Percentiles rank a stretch among this genome's conserved stretches.
Evolutionary conservation across 352 stramenopile genomes (phyloP).

Genomic region (Plasmopara halstedii): DNA sequence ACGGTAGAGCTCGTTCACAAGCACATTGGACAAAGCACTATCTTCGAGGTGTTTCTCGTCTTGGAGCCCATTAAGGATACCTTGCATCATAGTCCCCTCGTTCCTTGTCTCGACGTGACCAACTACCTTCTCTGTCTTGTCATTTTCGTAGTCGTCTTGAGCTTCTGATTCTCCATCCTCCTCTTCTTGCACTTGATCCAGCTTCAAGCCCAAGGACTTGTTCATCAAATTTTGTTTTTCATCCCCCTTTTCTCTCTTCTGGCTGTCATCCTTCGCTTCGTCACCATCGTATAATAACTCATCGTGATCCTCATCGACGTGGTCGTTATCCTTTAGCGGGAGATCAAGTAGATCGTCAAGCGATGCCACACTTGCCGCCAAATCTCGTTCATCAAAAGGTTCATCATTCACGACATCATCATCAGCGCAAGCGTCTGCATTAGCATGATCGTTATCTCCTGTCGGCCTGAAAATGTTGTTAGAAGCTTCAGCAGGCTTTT

Average conservation of each 20-base stretch:
- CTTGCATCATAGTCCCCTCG: not conserved
- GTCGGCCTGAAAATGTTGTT: too few species aligned
- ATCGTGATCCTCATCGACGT: constrained; percentile 18
- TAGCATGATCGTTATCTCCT: constrained; percentile 9
- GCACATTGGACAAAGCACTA: constrained; percentile 33
- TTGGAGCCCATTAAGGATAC: constrained; percentile 1
- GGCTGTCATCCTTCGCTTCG: constrained; percentile 6
- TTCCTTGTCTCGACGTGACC: constrained; percentile 2
- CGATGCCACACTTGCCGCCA: constrained; percentile 21
- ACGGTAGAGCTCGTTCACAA: constrained; percentile 47
- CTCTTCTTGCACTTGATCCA: constrained; percentile 23
- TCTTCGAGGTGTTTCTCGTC: constrained; percentile 15
- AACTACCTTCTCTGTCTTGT: constrained; percentile 10
- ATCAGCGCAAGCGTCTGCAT: constrained; percentile 3
- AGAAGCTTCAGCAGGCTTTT: too few species aligned
- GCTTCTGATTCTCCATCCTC: too few species aligned
- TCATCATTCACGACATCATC: constrained; percentile 14
- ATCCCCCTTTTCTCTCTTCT: not conserved
- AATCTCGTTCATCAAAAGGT: constrained; percentile 20
- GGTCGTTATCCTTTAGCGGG: constrained; percentile 9
- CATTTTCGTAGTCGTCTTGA: too few species aligned
- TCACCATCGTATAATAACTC: constrained; percentile 22
- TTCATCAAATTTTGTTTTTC: constrained; percentile 13
- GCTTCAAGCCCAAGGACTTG: constrained; percentile 12
- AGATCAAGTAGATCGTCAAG: constrained; percentile 27